Conservation (phyloP, 306 rosid species). For the Crotalaria pallida region DNA sequence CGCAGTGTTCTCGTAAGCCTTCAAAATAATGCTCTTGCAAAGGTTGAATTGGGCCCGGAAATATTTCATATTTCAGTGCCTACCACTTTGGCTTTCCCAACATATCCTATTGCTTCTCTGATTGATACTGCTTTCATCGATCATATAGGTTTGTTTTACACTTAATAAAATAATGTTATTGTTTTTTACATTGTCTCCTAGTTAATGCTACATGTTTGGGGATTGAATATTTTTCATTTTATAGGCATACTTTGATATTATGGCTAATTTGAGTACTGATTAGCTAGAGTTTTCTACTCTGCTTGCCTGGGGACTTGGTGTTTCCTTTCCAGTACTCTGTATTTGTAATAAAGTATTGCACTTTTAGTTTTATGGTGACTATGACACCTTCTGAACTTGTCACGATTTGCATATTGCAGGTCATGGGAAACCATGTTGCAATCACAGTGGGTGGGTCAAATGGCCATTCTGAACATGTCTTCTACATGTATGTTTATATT, state of each 20-base stretch:
- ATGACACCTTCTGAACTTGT: background rate
- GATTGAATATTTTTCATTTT: too few species aligned
- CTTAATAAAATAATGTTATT: too few species aligned
- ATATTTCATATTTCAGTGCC: slow-evolving; percentile 35
- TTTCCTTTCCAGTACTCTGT: too few species aligned
- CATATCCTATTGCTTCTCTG: slow-evolving; percentile 45
- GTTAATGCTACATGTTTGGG: too few species aligned
- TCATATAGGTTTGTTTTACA: slow-evolving; percentile 30
- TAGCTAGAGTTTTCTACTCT: too few species aligned
- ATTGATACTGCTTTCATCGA: slow-evolving; percentile 45
- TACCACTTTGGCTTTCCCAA: slow-evolving; percentile 37
- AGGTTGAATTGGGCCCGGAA: slow-evolving; percentile 34
- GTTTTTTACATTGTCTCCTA: too few species aligned
- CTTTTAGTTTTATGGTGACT: background rate
- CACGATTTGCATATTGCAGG: slow-evolving; percentile 39
- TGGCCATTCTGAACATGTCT: slow-evolving; percentile 98
- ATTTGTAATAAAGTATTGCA: background rate
- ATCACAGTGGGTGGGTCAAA: slow-evolving; percentile 92
- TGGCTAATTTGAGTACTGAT: too few species aligned
- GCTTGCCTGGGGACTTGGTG: too few species aligned
- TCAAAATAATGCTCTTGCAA: slow-evolving; percentile 18
- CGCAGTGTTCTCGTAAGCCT: too few species aligned
- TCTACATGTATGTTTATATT: too few species aligned
- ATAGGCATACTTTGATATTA: too few species aligned
- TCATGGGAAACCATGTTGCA: slow-evolving; percentile 93